Percentiles rank a stretch among this genome's conserved stretches.
These are phyloP conservation scores for Fagopyrum esculentum DNA, from an alignment of 148 eudicot species.

Conservation along the genomic window DNA sequence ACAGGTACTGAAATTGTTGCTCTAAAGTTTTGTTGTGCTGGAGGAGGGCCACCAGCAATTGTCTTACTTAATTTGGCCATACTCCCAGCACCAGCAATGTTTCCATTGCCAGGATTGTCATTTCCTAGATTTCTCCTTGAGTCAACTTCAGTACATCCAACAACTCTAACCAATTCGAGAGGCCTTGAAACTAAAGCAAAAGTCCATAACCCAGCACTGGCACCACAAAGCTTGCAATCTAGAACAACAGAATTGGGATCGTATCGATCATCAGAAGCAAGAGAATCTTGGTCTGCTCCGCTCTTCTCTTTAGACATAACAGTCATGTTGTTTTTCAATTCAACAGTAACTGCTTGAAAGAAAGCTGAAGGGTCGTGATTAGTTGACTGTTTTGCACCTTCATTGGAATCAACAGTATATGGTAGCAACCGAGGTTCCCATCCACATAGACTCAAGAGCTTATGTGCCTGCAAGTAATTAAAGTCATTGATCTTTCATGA, in stretches of 20 bases:
- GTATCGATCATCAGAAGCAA: conserved; percentile 22
- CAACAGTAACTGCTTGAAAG: conserved; percentile 27
- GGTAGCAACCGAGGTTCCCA: conserved; percentile 90
- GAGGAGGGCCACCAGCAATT: conserved; percentile 93
- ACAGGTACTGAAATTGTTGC: conserved; percentile 84
- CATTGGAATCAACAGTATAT: conserved; percentile 61
- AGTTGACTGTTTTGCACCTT: conserved; percentile 24
- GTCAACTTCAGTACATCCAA: conserved; percentile 37
- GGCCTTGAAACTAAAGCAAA: conserved; percentile 46
- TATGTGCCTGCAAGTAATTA: conserved; percentile 57
- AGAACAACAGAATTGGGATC: conserved; percentile 58
- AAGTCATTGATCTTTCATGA: conserved; percentile 13
- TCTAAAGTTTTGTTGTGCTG: conserved; percentile 66
- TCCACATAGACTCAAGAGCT: conserved; percentile 79
- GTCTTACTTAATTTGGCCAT: conserved; percentile 42
- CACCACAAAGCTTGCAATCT: conserved; percentile 66
- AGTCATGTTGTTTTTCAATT: conserved; percentile 28
- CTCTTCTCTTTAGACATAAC: conserved; percentile 26
- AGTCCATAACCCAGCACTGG: conserved; percentile 61
- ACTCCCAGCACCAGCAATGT: conserved; percentile 19
- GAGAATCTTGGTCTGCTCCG: conserved; percentile 20
- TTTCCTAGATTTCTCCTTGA: conserved; percentile 20
- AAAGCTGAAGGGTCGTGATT: conserved; percentile 19
- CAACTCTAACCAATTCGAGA: conserved; percentile 47
- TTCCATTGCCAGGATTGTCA: conserved; percentile 21